phyloP scores from a whole-genome alignment of 768 basidiomycete species.

The Phlegmacium glaucopus region DNA sequence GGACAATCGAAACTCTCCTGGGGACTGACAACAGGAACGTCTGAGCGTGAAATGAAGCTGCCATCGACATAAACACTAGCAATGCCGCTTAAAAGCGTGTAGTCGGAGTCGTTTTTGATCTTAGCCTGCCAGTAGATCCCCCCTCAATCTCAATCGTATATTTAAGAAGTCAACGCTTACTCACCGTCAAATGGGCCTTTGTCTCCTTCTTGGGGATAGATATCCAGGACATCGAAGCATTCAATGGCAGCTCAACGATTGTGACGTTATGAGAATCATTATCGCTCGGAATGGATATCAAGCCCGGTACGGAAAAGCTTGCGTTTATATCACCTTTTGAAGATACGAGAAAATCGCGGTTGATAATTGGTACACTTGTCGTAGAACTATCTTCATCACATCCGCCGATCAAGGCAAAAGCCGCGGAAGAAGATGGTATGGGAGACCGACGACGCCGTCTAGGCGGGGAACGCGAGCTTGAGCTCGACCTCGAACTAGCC shows the following conservation, averaged over 20 bases:
- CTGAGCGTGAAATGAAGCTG: conserved; percentile 41
- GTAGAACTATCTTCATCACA: background rate
- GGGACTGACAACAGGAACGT: conserved; percentile 33
- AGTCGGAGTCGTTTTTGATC: conserved; percentile 46
- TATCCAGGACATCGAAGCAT: conserved; percentile 36
- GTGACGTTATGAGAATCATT: conserved; percentile 34
- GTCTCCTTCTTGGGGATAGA: conserved; percentile 31
- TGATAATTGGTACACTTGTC: background rate
- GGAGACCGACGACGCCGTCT: too few species aligned
- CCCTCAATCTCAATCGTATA: background rate
- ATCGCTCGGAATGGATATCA: conserved; percentile 36
- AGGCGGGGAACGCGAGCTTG: too few species aligned
- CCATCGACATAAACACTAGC: conserved; percentile 48
- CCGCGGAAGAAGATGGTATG: too few species aligned
- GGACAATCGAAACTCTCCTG: conserved; percentile 34
- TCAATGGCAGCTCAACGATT: conserved; percentile 28
- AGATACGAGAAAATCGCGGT: conserved; percentile 20
- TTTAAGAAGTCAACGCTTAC: background rate
- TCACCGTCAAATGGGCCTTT: conserved; percentile 32
- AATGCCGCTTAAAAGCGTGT: conserved; percentile 39
- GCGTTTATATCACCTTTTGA: conserved; percentile 34
- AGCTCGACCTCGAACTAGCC: conserved; percentile 22
- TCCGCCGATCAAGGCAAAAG: too few species aligned
- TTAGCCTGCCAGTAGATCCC: conserved; percentile 24
- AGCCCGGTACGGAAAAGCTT: conserved; percentile 31